Percentiles rank a stretch among this genome's conserved stretches.
phyloP scores from a whole-genome alignment of 805 yeast species.

The Ogataea minuta region DNA sequence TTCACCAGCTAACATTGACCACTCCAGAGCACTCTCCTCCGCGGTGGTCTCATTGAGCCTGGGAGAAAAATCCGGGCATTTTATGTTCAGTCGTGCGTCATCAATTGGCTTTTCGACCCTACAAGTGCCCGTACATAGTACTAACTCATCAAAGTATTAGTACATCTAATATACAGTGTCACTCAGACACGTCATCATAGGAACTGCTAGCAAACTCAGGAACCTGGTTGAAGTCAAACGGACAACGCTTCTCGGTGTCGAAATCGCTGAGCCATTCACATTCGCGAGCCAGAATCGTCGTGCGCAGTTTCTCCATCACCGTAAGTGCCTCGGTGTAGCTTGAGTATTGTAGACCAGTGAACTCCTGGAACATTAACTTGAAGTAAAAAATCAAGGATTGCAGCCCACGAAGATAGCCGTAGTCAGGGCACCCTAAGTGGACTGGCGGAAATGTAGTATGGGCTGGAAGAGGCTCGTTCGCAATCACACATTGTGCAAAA shows the following conservation, averaged over 20 bases:
- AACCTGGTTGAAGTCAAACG: constrained; percentile 23
- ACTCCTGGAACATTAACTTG: constrained; percentile 51
- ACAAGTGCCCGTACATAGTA: constrained; percentile 24
- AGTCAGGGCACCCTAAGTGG: constrained; percentile 62
- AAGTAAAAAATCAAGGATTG: constrained; percentile 69
- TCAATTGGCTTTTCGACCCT: constrained; percentile 21
- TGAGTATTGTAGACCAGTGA: constrained; percentile 39
- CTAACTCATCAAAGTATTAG: constrained; percentile 1
- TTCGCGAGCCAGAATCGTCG: constrained; percentile 18
- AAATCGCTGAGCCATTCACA: constrained; percentile 38
- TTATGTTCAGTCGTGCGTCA: constrained; percentile 24
- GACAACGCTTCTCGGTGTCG: constrained; percentile 28
- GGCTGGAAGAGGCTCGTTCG: constrained; percentile 46
- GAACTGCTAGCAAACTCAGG: constrained; percentile 25
- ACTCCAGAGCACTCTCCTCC: constrained; percentile 12
- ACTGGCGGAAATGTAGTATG: constrained; percentile 67
- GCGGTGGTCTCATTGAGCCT: constrained; percentile 25
- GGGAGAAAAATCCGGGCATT: constrained; percentile 21
- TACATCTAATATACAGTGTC: constrained; percentile 6
- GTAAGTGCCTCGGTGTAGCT: constrained; percentile 20
- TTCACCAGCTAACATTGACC: constrained; percentile 29
- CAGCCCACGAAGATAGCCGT: constrained; percentile 84
- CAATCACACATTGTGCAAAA: constrained; percentile 89
- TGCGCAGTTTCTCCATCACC: constrained; percentile 17
- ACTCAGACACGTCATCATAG: constrained; percentile 32